Conservation (phyloP, 257 asterid genomes). For the Datura wrightii region DNA sequence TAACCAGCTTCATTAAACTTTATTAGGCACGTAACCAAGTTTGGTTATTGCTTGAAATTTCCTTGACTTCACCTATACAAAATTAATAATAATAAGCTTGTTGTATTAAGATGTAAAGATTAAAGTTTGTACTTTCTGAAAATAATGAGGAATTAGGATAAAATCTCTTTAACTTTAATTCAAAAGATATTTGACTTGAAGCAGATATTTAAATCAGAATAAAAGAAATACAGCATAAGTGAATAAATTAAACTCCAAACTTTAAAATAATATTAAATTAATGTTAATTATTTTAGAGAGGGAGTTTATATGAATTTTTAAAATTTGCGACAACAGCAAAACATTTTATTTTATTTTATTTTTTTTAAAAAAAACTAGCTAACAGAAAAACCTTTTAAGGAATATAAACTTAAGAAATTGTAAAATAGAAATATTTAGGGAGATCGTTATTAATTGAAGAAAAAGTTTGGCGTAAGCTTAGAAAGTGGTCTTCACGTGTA, state of each 20-base stretch:
- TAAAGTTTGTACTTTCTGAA: background rate
- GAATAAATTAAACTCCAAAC: background rate
- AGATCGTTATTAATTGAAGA: background rate
- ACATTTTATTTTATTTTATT: no score
- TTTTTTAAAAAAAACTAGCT: background rate
- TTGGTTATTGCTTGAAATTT: background rate
- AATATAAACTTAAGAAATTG: background rate
- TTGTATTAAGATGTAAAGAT: background rate
- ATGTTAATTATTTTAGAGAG: background rate
- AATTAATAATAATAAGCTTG: background rate
- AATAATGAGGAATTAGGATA: background rate
- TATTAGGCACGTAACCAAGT: background rate
- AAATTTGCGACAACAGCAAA: background rate
- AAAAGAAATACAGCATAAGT: background rate
- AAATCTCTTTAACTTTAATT: background rate
- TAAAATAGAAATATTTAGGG: background rate
- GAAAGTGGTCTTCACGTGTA: conserved; percentile 33
- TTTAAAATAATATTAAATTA: background rate
- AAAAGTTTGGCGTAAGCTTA: background rate
- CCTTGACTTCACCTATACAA: background rate
- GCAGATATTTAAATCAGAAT: no score
- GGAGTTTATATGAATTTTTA: background rate
- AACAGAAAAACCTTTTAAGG: background rate
- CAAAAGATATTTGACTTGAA: no score
- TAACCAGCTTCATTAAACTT: background rate